Evolutionary conservation across 2,329 filamentous ascomycete genomes (phyloP), one percentile per base, ranked within the genome.

Genomic region (Bertia moriformis): DNA sequence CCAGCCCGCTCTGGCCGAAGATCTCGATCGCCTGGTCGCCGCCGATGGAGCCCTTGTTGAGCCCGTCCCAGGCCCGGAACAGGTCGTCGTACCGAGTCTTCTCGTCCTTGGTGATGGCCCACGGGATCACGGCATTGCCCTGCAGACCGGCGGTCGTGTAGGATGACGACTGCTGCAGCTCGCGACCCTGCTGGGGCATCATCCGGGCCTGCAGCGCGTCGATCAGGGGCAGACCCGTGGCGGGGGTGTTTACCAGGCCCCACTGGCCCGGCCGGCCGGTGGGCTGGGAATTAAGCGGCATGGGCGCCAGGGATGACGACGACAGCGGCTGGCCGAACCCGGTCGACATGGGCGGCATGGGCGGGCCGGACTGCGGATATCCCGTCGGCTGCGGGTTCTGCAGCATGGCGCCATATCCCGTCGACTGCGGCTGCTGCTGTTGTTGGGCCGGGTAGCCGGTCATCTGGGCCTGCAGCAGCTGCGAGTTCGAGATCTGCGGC

Each of bases 101-200:
- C 60, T 98, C 91, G 45, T 95, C 88, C 58, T 98, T 98, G 3
- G 91, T 98, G 43, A 98, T 91, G 14, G 91, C 88, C 91, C 91
- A 98, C 0, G 91, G 91, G 51, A 98, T 91, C 4, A 86, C 89
- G 1, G 91, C 91, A 60, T 93, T 96, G 39, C 91, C 91, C 45
- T 86, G 79, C 10, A 98, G 69, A 4, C 91, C 89, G 42, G 81
- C 76, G 2, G 88, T 89, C 4, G 85, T 93, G 50, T 83, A 27
- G 7, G 22, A 27, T n/a, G n/a, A n/a, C n/a, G n/a, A 96, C 14
- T 66, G 71, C 18, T 82, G 83, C 44, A 78, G 72, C 58, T 96
- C 91, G 22, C 91, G 82, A 35, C 91, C 91, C 48, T 84, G 77
- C 54, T 96, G 89, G 17, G 91, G 91, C 89, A 98, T 96, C 78